phyloP scores from a whole-genome alignment of 2,329 filamentous ascomycete species.

The Aureobasidium sp. region DNA sequence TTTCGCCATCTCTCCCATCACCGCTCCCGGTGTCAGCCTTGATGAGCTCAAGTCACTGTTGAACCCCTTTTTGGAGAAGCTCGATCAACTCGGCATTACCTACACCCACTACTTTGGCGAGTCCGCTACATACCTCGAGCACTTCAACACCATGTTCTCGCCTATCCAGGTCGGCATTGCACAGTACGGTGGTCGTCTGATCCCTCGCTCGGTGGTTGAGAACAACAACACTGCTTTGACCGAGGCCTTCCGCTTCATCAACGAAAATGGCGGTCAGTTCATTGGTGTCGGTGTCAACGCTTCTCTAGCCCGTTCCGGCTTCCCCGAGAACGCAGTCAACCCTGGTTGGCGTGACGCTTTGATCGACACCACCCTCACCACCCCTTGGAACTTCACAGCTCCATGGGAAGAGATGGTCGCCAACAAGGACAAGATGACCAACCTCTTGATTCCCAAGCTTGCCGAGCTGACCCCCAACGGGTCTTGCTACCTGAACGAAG shows the following conservation, averaged over 20 bases:
- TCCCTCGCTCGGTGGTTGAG: constrained; percentile 28
- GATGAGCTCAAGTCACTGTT: constrained; percentile 38
- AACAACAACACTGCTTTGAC: constrained; percentile 25
- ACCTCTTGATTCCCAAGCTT: constrained; percentile 31
- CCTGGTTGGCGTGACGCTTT: constrained; percentile 31
- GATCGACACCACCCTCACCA: constrained; percentile 18
- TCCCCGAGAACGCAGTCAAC: constrained; percentile 32
- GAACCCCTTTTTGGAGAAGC: constrained; percentile 34
- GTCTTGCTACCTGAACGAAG: constrained; percentile 21
- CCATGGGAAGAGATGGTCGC: constrained; percentile 29
- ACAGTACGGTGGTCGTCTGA: constrained; percentile 24
- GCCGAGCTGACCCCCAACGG: constrained; percentile 31
- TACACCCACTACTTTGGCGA: constrained; percentile 24
- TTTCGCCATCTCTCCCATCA: constrained; percentile 38
- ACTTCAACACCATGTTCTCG: constrained; percentile 26
- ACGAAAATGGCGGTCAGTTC: constrained; percentile 26
- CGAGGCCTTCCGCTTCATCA: constrained; percentile 27
- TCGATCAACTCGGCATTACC: constrained; percentile 30
- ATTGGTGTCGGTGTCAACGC: constrained; percentile 34
- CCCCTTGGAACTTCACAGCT: constrained; percentile 30
- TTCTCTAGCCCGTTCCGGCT: constrained; percentile 25
- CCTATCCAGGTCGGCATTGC: constrained; percentile 25
- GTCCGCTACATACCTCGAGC: constrained; percentile 26
- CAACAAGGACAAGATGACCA: constrained; percentile 31
- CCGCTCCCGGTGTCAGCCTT: constrained; percentile 38